phyloP scores from a whole-genome alignment of 495 filamentous ascomycete genomes.

The Elasticomyces elasticus region DNA sequence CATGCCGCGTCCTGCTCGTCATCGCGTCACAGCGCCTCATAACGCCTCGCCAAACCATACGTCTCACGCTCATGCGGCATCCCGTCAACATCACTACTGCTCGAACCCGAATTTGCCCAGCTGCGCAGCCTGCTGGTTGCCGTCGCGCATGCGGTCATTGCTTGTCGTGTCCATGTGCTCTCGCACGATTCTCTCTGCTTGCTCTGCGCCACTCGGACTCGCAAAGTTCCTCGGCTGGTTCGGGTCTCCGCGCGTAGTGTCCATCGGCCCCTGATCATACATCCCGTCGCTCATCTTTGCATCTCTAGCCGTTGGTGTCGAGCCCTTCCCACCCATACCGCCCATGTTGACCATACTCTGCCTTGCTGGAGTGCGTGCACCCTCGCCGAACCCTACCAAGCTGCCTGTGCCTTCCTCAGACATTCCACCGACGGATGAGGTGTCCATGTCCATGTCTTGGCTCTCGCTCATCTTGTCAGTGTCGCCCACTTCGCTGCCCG shows the following conservation, averaged over 20 bases:
- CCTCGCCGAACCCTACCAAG: conserved; percentile 80
- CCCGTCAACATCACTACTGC: conserved; percentile 2
- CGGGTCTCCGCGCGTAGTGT: conserved; percentile 25
- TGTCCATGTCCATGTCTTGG: conserved; percentile 27
- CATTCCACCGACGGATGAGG: conserved; percentile 57
- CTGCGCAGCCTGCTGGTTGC: conserved; percentile 21
- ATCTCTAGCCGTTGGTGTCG: conserved; percentile 23
- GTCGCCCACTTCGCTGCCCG: conserved; percentile 53
- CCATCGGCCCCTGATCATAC: conserved; percentile 29
- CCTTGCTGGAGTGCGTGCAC: conserved; percentile 50
- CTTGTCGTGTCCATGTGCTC: conserved; percentile 39
- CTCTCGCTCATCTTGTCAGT: conserved; percentile 57
- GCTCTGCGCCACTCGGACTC: conserved; percentile 31
- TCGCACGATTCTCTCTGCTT: conserved; percentile 46
- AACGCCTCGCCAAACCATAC: not conserved
- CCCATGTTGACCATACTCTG: conserved; percentile 25
- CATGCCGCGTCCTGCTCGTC: no score
- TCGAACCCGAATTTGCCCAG: conserved; percentile 44
- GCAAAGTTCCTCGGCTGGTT: conserved; percentile 11
- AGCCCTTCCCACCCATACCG: conserved; percentile 11
- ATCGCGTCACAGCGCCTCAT: not conserved
- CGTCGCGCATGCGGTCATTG: conserved; percentile 17
- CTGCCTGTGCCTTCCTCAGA: conserved; percentile 75
- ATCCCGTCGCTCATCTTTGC: conserved; percentile 34
- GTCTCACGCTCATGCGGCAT: not conserved